A percentile compares a stretch with the other conserved stretches of the same genome.
Conservation (phyloP, 2,329 filamentous ascomycete genomes). For the Fonsecaea pedrosoi region DNA sequence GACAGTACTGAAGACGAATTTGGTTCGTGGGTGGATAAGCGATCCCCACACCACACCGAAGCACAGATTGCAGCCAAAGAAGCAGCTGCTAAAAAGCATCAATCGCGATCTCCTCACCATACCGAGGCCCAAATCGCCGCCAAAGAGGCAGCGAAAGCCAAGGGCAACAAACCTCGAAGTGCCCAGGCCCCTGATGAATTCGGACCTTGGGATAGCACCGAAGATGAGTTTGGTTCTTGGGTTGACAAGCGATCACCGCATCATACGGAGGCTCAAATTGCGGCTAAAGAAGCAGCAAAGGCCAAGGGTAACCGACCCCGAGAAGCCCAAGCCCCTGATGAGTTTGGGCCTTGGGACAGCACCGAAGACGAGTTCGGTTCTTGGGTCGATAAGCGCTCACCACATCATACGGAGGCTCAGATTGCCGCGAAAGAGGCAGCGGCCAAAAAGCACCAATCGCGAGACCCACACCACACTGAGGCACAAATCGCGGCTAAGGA, state of each 20-base stretch:
- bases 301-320: background rate
- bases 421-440: constrained; percentile 23
- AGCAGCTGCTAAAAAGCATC: constrained; percentile 13
- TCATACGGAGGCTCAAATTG: constrained; percentile 23
- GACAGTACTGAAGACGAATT: constrained; percentile 24
- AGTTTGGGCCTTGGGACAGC: constrained; percentile 27
- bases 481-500: constrained; percentile 23
- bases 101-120: constrained; percentile 18
- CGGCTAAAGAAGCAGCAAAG: constrained; percentile 11
- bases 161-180: background rate
- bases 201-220: constrained; percentile 24
- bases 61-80: constrained; percentile 26
- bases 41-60: constrained; percentile 24
- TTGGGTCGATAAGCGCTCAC: constrained; percentile 24
- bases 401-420: constrained; percentile 27
- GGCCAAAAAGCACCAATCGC: constrained; percentile 10
- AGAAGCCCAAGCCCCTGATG: constrained; percentile 18
- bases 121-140: constrained; percentile 18
- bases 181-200: constrained; percentile 24
- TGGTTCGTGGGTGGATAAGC: constrained; percentile 27
- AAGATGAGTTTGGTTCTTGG: constrained; percentile 26
- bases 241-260: constrained; percentile 26
- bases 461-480: constrained; percentile 20
- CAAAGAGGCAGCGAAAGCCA: constrained; percentile 18
- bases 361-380: constrained; percentile 23